phyloP scores from a whole-genome alignment of 805 yeast genomes.

The Pichia phayaonensis region DNA sequence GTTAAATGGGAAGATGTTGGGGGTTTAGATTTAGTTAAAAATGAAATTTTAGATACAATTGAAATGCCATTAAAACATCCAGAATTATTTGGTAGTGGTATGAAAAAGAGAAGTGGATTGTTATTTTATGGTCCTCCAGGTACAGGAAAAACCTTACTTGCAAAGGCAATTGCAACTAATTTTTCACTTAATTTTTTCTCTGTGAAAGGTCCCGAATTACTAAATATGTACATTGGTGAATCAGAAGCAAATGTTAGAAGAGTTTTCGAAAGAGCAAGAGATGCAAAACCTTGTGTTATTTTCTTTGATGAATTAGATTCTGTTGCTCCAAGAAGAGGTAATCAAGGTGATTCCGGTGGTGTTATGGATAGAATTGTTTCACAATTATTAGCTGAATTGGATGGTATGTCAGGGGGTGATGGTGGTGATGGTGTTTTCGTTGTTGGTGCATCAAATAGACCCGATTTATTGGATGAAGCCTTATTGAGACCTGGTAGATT shows the following conservation, averaged over 20 bases:
- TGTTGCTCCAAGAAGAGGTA: conserved; percentile 97
- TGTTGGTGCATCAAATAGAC: conserved; percentile 98
- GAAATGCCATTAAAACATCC: conserved; percentile 95
- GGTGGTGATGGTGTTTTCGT: conserved; percentile 87
- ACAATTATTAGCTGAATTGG: conserved; percentile 87
- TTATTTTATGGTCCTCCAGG: conserved; percentile 98
- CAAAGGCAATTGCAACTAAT: conserved; percentile 95
- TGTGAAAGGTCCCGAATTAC: conserved; percentile 93
- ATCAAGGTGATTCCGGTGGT: conserved; percentile 98
- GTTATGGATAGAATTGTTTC: conserved; percentile 98
- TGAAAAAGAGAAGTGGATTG: conserved; percentile 91
- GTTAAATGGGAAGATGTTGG: conserved; percentile 98
- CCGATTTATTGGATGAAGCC: conserved; percentile 92
- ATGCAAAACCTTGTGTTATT: conserved; percentile 95
- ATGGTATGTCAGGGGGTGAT: conserved; percentile 86
- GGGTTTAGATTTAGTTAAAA: conserved; percentile 84
- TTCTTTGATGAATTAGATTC: conserved; percentile 97
- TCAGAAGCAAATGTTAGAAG: conserved; percentile 95
- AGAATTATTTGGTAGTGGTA: conserved; percentile 76
- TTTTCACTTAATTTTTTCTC: conserved; percentile 91
- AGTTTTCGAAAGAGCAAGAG: conserved; percentile 90
- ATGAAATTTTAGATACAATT: conserved; percentile 89
- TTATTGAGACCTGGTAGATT: conserved; percentile 89
- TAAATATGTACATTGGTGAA: conserved; percentile 98
- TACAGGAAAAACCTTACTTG: conserved; percentile 91